These are phyloP conservation scores for Trichoderma lentiforme DNA, from an alignment of 2,329 filamentous ascomycete genomes.

Conservation along the genomic window DNA sequence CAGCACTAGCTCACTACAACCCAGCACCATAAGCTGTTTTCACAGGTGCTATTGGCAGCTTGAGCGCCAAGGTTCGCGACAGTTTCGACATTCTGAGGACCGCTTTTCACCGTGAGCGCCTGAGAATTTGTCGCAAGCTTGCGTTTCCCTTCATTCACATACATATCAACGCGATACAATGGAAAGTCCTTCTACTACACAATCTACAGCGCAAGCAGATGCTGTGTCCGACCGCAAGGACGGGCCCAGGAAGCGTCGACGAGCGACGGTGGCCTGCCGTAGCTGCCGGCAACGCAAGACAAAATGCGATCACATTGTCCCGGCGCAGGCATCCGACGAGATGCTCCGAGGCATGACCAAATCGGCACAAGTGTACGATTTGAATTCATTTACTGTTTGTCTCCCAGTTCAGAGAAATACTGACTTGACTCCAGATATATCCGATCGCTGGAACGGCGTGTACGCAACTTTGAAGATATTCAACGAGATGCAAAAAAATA, in stretches of 20 bases:
- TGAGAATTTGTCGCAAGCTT: not conserved
- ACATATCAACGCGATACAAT: not conserved
- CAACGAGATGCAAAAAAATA: not conserved
- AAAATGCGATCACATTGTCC: slow-evolving; percentile 15
- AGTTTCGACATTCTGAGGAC: not conserved
- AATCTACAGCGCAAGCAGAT: not conserved
- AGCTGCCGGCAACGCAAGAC: slow-evolving; percentile 12
- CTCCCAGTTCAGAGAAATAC: not conserved
- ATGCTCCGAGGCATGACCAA: slow-evolving; percentile 13
- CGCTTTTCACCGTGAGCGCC: not conserved
- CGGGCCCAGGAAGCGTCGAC: slow-evolving; percentile 5
- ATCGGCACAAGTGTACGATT: not conserved
- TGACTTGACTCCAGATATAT: not conserved
- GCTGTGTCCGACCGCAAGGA: not conserved
- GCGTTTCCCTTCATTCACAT: not conserved
- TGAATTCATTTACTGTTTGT: too few relatives aligned
- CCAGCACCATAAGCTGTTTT: not conserved
- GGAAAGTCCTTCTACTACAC: not conserved
- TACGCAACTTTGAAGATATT: slow-evolving; percentile 7
- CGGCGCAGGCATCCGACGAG: slow-evolving; percentile 9
- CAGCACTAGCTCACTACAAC: not conserved
- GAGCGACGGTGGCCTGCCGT: slow-evolving; percentile 11
- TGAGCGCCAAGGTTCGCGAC: not conserved
- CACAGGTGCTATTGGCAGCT: not conserved
- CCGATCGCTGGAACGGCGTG: slow-evolving; percentile 2